Evolutionary conservation across 345 rosid species (phyloP).

Genomic region (Salix viminalis): DNA sequence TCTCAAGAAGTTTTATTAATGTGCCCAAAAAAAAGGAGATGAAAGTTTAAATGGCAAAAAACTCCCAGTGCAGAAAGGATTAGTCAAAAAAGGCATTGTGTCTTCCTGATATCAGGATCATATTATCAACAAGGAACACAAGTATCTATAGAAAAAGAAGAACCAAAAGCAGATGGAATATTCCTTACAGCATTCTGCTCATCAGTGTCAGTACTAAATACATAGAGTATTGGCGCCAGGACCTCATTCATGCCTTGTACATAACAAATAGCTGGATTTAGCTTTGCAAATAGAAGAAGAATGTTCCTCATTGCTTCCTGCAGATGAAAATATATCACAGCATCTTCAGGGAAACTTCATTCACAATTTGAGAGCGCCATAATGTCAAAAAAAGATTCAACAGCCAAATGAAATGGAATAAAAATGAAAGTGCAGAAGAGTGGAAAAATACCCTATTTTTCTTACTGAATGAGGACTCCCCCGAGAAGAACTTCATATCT

Average conservation of each 20-base stretch:
- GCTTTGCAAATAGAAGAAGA: constrained; percentile 64
- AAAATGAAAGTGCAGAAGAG: background rate
- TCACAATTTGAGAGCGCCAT: background rate
- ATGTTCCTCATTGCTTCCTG: constrained; percentile 69
- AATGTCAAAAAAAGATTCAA: background rate
- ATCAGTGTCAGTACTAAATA: constrained; percentile 48
- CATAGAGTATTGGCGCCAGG: constrained; percentile 64
- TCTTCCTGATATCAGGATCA: background rate
- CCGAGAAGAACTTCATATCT: constrained; percentile 63
- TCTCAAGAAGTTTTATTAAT: background rate
- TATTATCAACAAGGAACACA: background rate
- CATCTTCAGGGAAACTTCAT: background rate
- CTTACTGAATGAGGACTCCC: constrained; percentile 48
- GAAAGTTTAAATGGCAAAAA: background rate
- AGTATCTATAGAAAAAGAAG: background rate
- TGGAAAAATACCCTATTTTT: constrained; percentile 42
- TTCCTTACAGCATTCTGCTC: constrained; percentile 56
- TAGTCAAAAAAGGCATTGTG: background rate
- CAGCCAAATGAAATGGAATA: background rate
- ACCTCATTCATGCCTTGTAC: constrained; percentile 88
- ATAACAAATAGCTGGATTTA: constrained; percentile 69
- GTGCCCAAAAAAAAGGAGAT: background rate
- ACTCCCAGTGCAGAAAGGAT: background rate
- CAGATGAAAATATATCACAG: constrained; percentile 1
- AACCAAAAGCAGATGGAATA: background rate